phyloP scores from a whole-genome alignment of 441 rosid genomes.

The Gossypium trilobum region DNA sequence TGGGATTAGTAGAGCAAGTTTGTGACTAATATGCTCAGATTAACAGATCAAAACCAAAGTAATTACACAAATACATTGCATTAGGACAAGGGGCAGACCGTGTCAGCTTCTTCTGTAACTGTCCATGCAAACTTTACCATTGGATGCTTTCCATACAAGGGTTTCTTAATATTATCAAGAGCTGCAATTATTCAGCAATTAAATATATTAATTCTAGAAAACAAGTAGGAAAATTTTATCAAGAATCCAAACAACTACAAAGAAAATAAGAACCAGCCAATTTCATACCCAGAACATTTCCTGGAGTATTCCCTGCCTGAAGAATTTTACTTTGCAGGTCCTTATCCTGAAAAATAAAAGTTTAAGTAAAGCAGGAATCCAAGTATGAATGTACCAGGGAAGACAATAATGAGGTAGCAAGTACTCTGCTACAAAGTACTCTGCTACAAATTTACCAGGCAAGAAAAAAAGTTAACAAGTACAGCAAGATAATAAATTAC shows the following conservation, averaged over 20 bases:
- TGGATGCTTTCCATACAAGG: slow-evolving; percentile 89
- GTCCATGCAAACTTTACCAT: slow-evolving; percentile 93
- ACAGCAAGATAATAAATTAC: neutral
- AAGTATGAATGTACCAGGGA: neutral
- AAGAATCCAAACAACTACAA: slow-evolving; percentile 13
- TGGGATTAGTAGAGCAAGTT: neutral
- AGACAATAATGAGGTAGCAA: slow-evolving; percentile 6
- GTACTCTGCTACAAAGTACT: slow-evolving; percentile 6
- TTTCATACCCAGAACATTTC: slow-evolving; percentile 58
- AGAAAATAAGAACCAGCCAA: neutral
- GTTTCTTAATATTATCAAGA: slow-evolving; percentile 77
- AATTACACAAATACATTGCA: slow-evolving; percentile 7
- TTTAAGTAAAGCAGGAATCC: slow-evolving; percentile 4
- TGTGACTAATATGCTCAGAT: neutral
- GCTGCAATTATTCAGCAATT: slow-evolving; percentile 42
- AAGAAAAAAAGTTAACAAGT: slow-evolving; percentile 6
- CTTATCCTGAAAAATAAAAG: slow-evolving; percentile 48
- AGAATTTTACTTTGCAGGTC: slow-evolving; percentile 51
- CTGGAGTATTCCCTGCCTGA: slow-evolving; percentile 56
- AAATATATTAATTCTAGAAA: slow-evolving; percentile 4
- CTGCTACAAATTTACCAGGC: slow-evolving; percentile 8
- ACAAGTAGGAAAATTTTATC: slow-evolving; percentile 6
- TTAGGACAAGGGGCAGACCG: slow-evolving; percentile 36
- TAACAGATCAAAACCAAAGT: neutral
- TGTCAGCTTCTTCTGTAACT: slow-evolving; percentile 72